Evolutionary conservation across 495 filamentous ascomycete genomes (phyloP).

Genomic region (Trichoderma gamsii): DNA sequence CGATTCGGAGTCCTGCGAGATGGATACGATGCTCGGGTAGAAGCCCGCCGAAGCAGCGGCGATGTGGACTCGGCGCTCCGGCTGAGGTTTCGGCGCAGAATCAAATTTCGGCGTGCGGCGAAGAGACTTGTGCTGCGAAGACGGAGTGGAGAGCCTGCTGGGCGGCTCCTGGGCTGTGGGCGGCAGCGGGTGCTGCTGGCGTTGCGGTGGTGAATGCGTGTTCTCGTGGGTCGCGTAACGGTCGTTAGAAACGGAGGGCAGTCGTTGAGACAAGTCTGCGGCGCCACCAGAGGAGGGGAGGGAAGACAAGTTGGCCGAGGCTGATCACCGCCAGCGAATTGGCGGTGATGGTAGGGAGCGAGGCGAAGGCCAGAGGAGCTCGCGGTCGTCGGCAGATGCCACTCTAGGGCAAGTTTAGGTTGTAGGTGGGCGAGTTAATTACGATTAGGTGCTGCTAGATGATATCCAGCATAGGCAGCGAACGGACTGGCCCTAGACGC

Average conservation of each 20-base stretch:
- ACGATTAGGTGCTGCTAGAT: neutral
- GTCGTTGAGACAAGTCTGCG: slow-evolving; percentile 38
- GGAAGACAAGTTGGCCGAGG: slow-evolving; percentile 40
- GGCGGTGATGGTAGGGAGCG: slow-evolving; percentile 27
- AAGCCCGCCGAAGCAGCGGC: slow-evolving; percentile 32
- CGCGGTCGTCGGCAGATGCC: neutral
- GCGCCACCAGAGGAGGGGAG: slow-evolving; percentile 29
- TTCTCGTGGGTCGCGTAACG: slow-evolving; percentile 38
- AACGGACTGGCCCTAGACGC: neutral
- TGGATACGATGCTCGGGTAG: slow-evolving; percentile 29
- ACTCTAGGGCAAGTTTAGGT: neutral
- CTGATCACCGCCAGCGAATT: slow-evolving; percentile 31
- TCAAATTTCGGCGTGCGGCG: slow-evolving; percentile 45
- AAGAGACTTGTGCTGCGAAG: slow-evolving; percentile 33
- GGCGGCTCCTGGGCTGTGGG: slow-evolving; percentile 23
- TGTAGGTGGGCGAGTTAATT: neutral
- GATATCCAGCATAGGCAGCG: neutral
- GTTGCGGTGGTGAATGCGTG: slow-evolving; percentile 30
- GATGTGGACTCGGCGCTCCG: slow-evolving; percentile 29
- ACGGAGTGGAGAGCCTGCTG: slow-evolving; percentile 33
- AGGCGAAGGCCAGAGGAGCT: neutral
- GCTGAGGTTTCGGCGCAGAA: slow-evolving; percentile 35
- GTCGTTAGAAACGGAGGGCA: slow-evolving; percentile 31
- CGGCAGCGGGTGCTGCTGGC: slow-evolving; percentile 37
- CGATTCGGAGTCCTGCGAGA: slow-evolving; percentile 26